Evolutionary conservation across 2,329 filamentous ascomycete genomes (phyloP).

Genomic region (Akanthomyces muscarius): DNA sequence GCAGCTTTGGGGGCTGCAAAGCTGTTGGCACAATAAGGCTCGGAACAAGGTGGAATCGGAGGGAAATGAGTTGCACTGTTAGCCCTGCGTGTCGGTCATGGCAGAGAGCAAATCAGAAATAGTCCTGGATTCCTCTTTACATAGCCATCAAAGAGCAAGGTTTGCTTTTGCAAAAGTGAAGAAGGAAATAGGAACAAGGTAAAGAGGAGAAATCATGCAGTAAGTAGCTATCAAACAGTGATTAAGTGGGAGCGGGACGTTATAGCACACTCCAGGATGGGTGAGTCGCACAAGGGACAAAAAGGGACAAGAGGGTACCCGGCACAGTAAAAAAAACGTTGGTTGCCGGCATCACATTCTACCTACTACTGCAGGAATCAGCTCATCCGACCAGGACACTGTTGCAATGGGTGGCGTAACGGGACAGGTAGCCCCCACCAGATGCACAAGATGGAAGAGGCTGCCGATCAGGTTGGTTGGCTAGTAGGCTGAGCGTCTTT

Average conservation of each 20-base stretch:
- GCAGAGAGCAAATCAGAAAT: no score
- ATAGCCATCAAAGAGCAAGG: no score
- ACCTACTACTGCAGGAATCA: constrained; percentile 1
- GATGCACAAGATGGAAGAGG: constrained; percentile 2
- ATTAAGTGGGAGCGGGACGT: constrained; percentile 3
- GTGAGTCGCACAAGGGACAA: constrained; percentile 6
- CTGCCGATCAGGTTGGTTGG: constrained; percentile 5
- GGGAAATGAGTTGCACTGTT: no score
- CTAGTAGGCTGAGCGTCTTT: not conserved
- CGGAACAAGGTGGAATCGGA: no score
- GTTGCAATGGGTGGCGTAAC: constrained; percentile 8
- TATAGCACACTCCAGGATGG: constrained; percentile 7
- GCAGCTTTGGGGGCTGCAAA: no score
- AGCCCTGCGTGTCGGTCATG: no score
- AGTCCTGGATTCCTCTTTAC: no score
- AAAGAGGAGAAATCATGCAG: no score
- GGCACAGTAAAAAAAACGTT: constrained; percentile 2
- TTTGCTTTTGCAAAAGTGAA: no score
- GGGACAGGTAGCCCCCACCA: constrained; percentile 8
- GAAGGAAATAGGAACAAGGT: no score
- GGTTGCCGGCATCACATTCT: constrained; percentile 4
- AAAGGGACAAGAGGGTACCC: not conserved
- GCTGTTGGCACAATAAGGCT: no score
- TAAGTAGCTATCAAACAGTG: not conserved
- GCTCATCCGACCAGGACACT: constrained; percentile 6